Conservation (phyloP, 176 grass and related monocot species). For the Sorghum bicolor region Sorghum_bicolor_NCBIv3 NC_012878.2:49162001-49162500, state of each 20-base stretch:
- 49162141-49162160: constrained; percentile 2
- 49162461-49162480: constrained; percentile 86
- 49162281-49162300: constrained; percentile 29
- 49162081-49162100: constrained; percentile 30
- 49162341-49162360: constrained; percentile 64
- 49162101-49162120: constrained; percentile 27
- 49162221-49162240: background rate
- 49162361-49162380: constrained; percentile 57
- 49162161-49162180: background rate
- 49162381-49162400: constrained; percentile 58
- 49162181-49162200: background rate
- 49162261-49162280: constrained; percentile 57
- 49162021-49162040: background rate
- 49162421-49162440: constrained; percentile 62
- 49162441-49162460: constrained; percentile 97
- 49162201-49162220: background rate
- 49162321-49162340: constrained; percentile 72
- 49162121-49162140: constrained; percentile 2
- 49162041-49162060: constrained; percentile 13
- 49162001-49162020: constrained; percentile 12
- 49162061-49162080: constrained; percentile 42
- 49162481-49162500: constrained; percentile 70
- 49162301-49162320: constrained; percentile 40
- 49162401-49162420: constrained; percentile 64
- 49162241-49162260: background rate